Percentiles rank a stretch among this genome's conserved stretches.
These are phyloP conservation scores for Colletotrichum sp. DNA, from an alignment of 2,329 filamentous ascomycete genomes.

Conservation along the genomic window DNA sequence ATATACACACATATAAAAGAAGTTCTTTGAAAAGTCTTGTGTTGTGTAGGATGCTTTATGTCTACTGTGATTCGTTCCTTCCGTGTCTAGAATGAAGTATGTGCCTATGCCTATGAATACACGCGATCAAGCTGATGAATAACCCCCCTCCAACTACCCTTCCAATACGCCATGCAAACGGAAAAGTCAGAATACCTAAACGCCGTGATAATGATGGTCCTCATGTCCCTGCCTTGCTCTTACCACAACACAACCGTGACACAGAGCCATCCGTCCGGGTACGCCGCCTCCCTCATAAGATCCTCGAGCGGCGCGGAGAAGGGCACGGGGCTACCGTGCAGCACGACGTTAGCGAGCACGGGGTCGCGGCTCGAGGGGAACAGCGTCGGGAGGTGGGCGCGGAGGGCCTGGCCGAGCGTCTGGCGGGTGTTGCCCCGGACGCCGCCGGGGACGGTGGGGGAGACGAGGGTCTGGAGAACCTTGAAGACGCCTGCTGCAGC, in stretches of 20 bases:
- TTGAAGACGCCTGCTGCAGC: slow-evolving; percentile 61
- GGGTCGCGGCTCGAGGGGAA: slow-evolving; percentile 89
- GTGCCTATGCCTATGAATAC: neutral
- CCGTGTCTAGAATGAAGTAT: neutral
- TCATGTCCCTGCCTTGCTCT: too few species aligned
- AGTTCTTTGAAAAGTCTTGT: neutral
- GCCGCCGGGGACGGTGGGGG: slow-evolving; percentile 45
- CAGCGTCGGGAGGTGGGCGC: slow-evolving; percentile 75
- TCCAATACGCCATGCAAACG: neutral
- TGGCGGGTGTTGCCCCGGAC: slow-evolving; percentile 45
- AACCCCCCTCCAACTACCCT: too few species aligned
- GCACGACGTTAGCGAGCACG: slow-evolving; percentile 80
- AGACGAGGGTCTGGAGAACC: slow-evolving; percentile 78
- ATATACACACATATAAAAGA: neutral
- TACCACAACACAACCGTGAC: slow-evolving; percentile 77
- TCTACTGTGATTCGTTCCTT: neutral
- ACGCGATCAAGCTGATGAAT: neutral
- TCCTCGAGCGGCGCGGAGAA: slow-evolving; percentile 83
- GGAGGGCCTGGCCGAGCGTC: slow-evolving; percentile 77
- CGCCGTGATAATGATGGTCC: neutral
- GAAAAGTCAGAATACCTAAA: neutral
- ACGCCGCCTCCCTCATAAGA: slow-evolving; percentile 80
- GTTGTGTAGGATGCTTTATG: neutral
- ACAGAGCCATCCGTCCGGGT: slow-evolving; percentile 92
- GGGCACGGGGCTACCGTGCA: slow-evolving; percentile 86